phyloP scores from a whole-genome alignment of 2,329 filamentous ascomycete genomes.

The Myriangium duriaei region DNA sequence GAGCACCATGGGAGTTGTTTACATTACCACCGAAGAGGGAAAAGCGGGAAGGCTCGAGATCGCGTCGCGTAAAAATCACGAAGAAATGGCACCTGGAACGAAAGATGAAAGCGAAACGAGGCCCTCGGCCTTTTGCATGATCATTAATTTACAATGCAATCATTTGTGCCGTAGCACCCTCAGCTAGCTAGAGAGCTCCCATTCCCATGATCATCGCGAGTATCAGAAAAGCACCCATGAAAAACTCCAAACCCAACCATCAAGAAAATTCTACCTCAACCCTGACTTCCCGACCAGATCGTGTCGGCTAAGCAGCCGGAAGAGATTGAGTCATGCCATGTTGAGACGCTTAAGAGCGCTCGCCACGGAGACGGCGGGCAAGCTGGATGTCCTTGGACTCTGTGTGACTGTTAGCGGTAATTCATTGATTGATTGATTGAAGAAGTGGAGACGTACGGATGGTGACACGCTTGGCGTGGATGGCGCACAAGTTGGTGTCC shows the following conservation, averaged over 20 bases:
- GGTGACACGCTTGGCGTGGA: conserved; percentile 91
- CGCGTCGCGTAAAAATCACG: too few species aligned
- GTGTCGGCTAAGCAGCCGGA: conserved; percentile 1
- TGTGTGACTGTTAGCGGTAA: conserved; percentile 14
- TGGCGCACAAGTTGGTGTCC: conserved; percentile 88
- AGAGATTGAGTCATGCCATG: conserved; percentile 13
- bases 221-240: conserved; percentile 11
- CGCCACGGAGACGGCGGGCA: conserved; percentile 48
- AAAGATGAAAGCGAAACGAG: conserved; percentile 5
- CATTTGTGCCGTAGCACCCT: conserved; percentile 14
- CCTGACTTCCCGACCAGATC: conserved; percentile 1
- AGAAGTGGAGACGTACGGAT: conserved; percentile 36
- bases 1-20: too few species aligned
- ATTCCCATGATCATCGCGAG: conserved; percentile 13
- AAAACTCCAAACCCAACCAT: conserved; percentile 12
- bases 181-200: conserved; percentile 11
- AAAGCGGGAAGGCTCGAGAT: too few species aligned
- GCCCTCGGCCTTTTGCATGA: conserved; percentile 16
- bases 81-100: neutral
- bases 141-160: conserved; percentile 29
- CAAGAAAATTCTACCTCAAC: conserved; percentile 11
- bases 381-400: conserved; percentile 88
- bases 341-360: conserved; percentile 35
- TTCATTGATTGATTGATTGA: neutral
- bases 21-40: too few species aligned